Evolutionary conservation across 345 rosid species (phyloP).

Genomic region (Salix udensis): DNA sequence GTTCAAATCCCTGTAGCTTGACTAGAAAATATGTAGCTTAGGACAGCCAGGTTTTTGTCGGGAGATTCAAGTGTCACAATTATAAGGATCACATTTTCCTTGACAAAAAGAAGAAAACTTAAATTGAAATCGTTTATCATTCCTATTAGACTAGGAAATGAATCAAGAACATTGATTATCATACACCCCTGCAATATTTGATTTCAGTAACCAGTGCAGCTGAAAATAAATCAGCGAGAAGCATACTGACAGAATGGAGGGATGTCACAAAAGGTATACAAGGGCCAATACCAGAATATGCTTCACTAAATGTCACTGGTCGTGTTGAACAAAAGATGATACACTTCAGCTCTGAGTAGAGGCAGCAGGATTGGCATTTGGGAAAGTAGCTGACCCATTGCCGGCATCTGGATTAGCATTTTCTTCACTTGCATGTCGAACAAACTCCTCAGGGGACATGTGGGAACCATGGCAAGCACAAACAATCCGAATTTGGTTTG

Average conservation of each 20-base stretch:
- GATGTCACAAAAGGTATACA: slow-evolving; percentile 1
- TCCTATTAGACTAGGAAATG: slow-evolving; percentile 15
- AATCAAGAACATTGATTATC: slow-evolving; percentile 17
- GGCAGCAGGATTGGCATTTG: slow-evolving; percentile 61
- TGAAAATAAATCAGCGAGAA: slow-evolving; percentile 6
- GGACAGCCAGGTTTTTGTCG: neutral
- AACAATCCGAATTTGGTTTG: slow-evolving; percentile 74
- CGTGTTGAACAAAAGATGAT: neutral
- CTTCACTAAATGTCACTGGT: slow-evolving; percentile 3
- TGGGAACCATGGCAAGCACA: slow-evolving; percentile 96
- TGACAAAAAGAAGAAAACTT: neutral
- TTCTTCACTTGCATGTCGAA: slow-evolving; percentile 79
- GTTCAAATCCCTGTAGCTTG: neutral
- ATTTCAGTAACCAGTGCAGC: slow-evolving; percentile 10
- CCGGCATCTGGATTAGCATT: slow-evolving; percentile 45
- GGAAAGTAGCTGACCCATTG: slow-evolving; percentile 41
- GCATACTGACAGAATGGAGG: slow-evolving; percentile 2
- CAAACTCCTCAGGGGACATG: slow-evolving; percentile 92
- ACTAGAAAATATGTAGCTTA: neutral
- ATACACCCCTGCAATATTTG: slow-evolving; percentile 23
- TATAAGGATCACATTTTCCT: neutral
- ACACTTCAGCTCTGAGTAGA: slow-evolving; percentile 66
- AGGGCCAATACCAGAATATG: slow-evolving; percentile 9
- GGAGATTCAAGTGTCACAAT: neutral
- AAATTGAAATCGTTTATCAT: slow-evolving; percentile 10